Evolutionary conservation across 306 rosid genomes (phyloP), one percentile per base, ranked within the genome.

Genomic region (Pterocarpus santalinus): DNA sequence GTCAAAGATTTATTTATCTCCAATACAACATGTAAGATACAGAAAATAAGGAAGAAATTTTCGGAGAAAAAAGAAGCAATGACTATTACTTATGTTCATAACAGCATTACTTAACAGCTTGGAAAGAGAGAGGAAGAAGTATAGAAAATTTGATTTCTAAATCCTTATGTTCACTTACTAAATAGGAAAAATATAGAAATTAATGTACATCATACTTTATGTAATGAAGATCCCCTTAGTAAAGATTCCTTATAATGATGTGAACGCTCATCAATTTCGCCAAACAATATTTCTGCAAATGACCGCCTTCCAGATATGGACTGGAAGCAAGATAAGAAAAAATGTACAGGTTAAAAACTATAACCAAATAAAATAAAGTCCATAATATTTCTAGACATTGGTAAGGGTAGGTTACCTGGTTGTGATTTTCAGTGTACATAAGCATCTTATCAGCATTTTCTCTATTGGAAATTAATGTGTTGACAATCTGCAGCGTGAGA

Each of bases 251-350:
- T 78, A 8, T 80, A 73, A 70, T 71, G 83, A 39, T 77, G 76
- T 22, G 89, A 86, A 78, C 77, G 84, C 81, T 89, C 90, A 62
- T 73, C 81, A 73, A 86, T 61, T 83, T 87, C 82, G 43, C 97
- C 94, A 65, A 95, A 92, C 87, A 95, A 80, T 82, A 93, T 90
- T 83, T 93, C 99, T 17, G 99, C 97, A 80, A 89, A 89, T 30
- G 99, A 95, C 16, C 78, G 85, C 85, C 96, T 91, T 82, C 98
- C 98, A 46, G 97, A 91, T 75, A 95, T 93, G 55, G 99, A 95
- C 99, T 95, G 82, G 81, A 55, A 63, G 65, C 53, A 85, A 72
- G 64, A 81, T 78, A 61, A 84, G 69, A 78, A 51, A 36, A 81
- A 30, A 65, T 22, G 5, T 75, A 9, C 36, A 17, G 15, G 72